Percentiles rank a stretch among this genome's conserved stretches.
phyloP scores from a whole-genome alignment of 2,329 filamentous ascomycete species.

The Aspergillus puulaauensis region DNA sequence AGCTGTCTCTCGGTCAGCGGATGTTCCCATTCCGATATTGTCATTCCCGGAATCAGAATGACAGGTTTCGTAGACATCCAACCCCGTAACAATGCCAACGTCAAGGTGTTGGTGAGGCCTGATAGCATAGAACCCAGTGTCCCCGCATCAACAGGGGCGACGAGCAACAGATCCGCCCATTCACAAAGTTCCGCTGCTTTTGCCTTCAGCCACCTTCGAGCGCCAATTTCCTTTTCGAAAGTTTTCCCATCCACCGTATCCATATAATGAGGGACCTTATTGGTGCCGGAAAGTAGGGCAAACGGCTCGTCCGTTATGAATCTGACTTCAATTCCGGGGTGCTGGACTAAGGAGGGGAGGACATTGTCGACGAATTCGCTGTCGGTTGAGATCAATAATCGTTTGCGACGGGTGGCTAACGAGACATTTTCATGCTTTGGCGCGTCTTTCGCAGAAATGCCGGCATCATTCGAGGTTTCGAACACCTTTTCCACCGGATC shows the following conservation, averaged over 20 bases:
- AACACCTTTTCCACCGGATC: conserved; percentile 17
- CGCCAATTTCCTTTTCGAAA: conserved; percentile 38
- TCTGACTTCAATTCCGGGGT: conserved; percentile 41
- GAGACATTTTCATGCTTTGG: conserved; percentile 3
- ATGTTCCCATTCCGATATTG: conserved; percentile 83
- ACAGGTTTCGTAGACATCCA: conserved; percentile 88
- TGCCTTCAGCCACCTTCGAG: conserved; percentile 41
- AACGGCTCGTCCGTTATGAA: conserved; percentile 42
- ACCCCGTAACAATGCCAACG: conserved; percentile 76
- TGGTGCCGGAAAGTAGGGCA: conserved; percentile 36
- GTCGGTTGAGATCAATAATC: conserved; percentile 30
- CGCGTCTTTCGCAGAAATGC: neutral
- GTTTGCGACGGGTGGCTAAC: conserved; percentile 17
- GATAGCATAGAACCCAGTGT: conserved; percentile 84
- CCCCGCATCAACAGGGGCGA: conserved; percentile 82
- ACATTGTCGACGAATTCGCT: conserved; percentile 41
- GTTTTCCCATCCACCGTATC: conserved; percentile 41
- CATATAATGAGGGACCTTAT: conserved; percentile 41
- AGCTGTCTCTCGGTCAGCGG: conserved; percentile 86
- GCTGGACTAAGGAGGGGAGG: conserved; percentile 38
- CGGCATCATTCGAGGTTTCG: conserved; percentile 12
- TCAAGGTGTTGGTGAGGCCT: conserved; percentile 76
- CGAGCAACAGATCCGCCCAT: conserved; percentile 84
- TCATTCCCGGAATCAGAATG: conserved; percentile 85
- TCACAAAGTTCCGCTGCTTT: conserved; percentile 65